Percentiles rank a stretch among this genome's conserved stretches.
Evolutionary conservation across 139 green algal species (phyloP).

Genomic region (Deuterostichococcus epilithicus): DNA sequence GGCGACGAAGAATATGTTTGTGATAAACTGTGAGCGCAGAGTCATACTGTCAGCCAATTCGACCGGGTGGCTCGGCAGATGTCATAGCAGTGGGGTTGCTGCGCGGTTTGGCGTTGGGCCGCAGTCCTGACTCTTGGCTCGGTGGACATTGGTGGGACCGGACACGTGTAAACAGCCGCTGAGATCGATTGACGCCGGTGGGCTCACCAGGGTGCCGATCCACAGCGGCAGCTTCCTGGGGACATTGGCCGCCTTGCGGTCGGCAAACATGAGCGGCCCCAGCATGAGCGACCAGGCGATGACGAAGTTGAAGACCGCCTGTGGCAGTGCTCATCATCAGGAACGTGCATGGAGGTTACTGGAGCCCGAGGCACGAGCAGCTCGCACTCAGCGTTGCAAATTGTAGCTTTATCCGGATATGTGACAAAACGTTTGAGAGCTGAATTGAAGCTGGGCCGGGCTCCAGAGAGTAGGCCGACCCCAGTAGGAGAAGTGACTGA

Average conservation of each 20-base stretch:
- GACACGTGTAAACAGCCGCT: no score
- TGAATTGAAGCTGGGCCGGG: background rate
- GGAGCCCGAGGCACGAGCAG: conserved; percentile 10
- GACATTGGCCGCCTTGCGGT: conserved; percentile 46
- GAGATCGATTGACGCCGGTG: no score
- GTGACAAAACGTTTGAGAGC: background rate
- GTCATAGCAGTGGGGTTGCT: no score
- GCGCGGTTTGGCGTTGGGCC: no score
- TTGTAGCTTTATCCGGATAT: background rate
- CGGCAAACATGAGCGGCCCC: conserved; percentile 52
- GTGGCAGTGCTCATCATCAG: no score
- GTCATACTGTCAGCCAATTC: no score
- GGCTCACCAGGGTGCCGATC: conserved; percentile 57
- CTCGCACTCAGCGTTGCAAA: background rate
- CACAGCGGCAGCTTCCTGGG: conserved; percentile 40
- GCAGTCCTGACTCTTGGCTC: no score
- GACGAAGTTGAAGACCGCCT: conserved; percentile 81
- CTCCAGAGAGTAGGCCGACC: background rate
- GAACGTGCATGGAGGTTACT: no score
- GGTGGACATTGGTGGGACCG: no score
- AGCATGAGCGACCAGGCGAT: conserved; percentile 71
- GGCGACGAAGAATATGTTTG: conserved; percentile 77
- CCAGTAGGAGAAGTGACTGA: no score
- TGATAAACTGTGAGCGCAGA: conserved; percentile 64
- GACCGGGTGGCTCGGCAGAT: no score